Evolutionary conservation across 2,329 filamentous ascomycete genomes (phyloP), one percentile per base, ranked within the genome.

Genomic region (Arthrobotrys musiformis): DNA sequence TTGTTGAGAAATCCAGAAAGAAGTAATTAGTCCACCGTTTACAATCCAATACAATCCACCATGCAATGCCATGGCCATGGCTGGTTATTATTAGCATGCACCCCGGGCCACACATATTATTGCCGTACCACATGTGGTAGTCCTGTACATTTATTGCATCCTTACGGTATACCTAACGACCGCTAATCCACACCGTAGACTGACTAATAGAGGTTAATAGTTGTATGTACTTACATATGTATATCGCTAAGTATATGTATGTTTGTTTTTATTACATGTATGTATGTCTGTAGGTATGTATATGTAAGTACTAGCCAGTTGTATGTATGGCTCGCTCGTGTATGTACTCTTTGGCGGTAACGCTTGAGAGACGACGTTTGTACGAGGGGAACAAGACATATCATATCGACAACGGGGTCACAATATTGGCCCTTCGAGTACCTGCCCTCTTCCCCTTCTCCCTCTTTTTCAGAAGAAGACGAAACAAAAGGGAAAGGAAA

Each of bases 81-180:
- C 70, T 66, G 64, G 58, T 77, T 77, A 77, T 77, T 70, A 77
- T 70, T 76, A 76, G 72, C 64, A 76, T 61, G 66, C 61, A 77
- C 61, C 73, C 73, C 48, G 50, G 72, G 42, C 66, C 73, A 77
- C 66, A 77, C 66, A 62, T 63, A 69, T n/a, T n/a, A n/a, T 70
- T 77, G 73, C 73, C 73, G 73, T 77, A 77, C 73, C 54, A 77
- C 73, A 70, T 64, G 48, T 50, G 56, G 35, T 69, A 37, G 54
- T 62, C 56, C 40, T 56, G 33, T 48, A 42, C 37, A 68, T 37
- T 33, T n/a, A n/a, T 37, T 37, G 28, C 50, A 69, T 37, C 17
- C 33, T 58, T 37, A 17, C 22, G 35, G 40, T 40, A n/a, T n/a
- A n/a, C n/a, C n/a, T n/a, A n/a, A n/a, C n/a, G n/a, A n/a, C n/a